phyloP scores from a whole-genome alignment of 768 basidiomycete genomes.

The Trametes gibbosa region DNA sequence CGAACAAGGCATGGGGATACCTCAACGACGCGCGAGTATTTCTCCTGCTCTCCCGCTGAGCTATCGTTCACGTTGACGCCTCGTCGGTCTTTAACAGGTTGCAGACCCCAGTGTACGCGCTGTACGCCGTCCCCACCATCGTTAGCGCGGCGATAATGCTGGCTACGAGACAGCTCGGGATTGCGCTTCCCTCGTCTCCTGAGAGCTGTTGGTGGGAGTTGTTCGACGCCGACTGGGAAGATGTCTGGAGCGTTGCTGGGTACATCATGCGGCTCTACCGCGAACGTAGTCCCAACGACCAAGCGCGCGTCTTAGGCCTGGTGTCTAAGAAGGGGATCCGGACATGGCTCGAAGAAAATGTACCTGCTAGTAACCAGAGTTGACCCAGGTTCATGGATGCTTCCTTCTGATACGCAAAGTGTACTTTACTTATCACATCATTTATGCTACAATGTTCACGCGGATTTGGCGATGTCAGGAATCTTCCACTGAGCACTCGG shows the following conservation, averaged over 20 bases:
- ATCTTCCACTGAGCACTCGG: too few species aligned
- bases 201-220: constrained; percentile 89
- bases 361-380: neutral
- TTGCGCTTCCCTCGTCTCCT: constrained; percentile 69
- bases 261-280: constrained; percentile 80
- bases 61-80: constrained; percentile 15
- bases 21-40: constrained; percentile 88
- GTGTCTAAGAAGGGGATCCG: constrained; percentile 78
- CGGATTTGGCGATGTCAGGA: too few species aligned
- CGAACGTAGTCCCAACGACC: constrained; percentile 43
- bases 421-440: neutral
- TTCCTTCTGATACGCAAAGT: neutral
- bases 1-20: constrained; percentile 87
- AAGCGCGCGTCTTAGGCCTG: constrained; percentile 50
- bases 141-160: constrained; percentile 89
- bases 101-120: constrained; percentile 89
- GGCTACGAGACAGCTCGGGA: constrained; percentile 63
- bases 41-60: neutral
- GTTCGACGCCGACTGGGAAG: constrained; percentile 90
- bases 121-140: constrained; percentile 87
- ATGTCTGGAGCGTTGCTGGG: constrained; percentile 84
- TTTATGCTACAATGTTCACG: too few species aligned
- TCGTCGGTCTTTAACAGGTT: constrained; percentile 49
- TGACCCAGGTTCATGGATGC: neutral
- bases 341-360: constrained; percentile 69